Percentiles rank a stretch among this genome's conserved stretches.
These are phyloP conservation scores for Hypomontagnella monticulosa DNA, from an alignment of 495 filamentous ascomycete genomes.

Conservation along the genomic window DNA sequence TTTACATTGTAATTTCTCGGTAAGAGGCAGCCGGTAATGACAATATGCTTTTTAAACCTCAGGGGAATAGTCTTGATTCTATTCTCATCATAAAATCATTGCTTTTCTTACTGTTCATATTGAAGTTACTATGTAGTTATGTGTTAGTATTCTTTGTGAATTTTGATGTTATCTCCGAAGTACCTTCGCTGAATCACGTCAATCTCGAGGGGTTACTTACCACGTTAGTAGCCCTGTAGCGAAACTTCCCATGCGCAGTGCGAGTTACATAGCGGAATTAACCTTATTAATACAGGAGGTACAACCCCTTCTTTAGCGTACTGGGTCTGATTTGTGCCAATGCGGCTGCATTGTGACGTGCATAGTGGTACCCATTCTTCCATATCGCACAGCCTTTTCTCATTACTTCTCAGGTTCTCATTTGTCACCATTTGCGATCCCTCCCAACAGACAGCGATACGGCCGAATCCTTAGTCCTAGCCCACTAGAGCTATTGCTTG, in stretches of 20 bases:
- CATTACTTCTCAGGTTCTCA: slow-evolving; percentile 12
- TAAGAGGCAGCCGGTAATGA: no score
- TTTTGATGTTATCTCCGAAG: no score
- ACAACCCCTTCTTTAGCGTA: slow-evolving; percentile 19
- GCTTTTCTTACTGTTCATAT: no score
- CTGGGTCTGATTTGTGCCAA: slow-evolving; percentile 34
- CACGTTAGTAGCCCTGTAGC: no score
- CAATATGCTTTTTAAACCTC: no score
- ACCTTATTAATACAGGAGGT: slow-evolving; percentile 6
- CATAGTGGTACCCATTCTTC: slow-evolving; percentile 24
- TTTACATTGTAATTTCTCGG: slow-evolving; percentile 1
- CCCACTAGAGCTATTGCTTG: slow-evolving; percentile 12
- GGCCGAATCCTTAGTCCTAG: slow-evolving; percentile 7
- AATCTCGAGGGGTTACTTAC: no score
- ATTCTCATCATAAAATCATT: no score
- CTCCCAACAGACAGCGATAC: background rate
- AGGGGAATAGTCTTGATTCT: no score
- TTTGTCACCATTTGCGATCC: slow-evolving; percentile 29
- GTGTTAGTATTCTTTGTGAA: no score
- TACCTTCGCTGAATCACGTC: no score
- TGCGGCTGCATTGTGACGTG: slow-evolving; percentile 44
- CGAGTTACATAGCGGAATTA: background rate
- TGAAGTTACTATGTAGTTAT: no score
- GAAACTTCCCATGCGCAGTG: no score
- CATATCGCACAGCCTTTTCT: background rate